Conservation (phyloP, 179 eudicot species). For the Corrigiola litoralis region DNA sequence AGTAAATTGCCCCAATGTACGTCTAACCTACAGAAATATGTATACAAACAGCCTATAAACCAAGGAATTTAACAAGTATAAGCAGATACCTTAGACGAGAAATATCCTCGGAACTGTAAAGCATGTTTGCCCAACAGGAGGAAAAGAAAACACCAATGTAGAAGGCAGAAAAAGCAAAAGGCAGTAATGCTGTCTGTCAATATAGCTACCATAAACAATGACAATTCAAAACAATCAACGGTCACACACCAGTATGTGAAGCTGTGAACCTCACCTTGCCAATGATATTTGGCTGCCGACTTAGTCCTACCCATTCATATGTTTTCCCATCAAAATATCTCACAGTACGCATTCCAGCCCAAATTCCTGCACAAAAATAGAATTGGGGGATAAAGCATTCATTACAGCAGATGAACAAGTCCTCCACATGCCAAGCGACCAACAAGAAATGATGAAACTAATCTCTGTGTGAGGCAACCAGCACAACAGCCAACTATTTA, state of each 20-base stretch:
- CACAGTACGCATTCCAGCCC: slow-evolving; percentile 99
- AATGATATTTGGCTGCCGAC: slow-evolving; percentile 93
- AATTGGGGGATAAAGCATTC: slow-evolving; percentile 9
- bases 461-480: no score
- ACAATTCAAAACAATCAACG: neutral
- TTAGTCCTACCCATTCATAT: slow-evolving; percentile 98
- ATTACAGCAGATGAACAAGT: slow-evolving; percentile 5
- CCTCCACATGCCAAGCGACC: no score
- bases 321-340: slow-evolving; percentile 95
- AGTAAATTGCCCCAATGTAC: slow-evolving; percentile 90
- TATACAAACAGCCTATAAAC: neutral
- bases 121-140: neutral
- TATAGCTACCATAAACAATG: neutral
- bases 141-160: no score
- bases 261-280: slow-evolving; percentile 63
- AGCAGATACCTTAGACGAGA: neutral
- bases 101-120: neutral
- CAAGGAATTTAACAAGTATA: neutral
- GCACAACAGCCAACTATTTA: no score
- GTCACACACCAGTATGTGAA: neutral
- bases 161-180: neutral
- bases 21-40: slow-evolving; percentile 57
- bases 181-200: no score
- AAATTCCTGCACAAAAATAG: slow-evolving; percentile 54
- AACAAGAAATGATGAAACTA: no score